Percentiles rank a stretch among this genome's conserved stretches.
Evolutionary conservation across 192 early-diverging fungal genomes (phyloP).

Genomic region (Coemansia sp.): DNA sequence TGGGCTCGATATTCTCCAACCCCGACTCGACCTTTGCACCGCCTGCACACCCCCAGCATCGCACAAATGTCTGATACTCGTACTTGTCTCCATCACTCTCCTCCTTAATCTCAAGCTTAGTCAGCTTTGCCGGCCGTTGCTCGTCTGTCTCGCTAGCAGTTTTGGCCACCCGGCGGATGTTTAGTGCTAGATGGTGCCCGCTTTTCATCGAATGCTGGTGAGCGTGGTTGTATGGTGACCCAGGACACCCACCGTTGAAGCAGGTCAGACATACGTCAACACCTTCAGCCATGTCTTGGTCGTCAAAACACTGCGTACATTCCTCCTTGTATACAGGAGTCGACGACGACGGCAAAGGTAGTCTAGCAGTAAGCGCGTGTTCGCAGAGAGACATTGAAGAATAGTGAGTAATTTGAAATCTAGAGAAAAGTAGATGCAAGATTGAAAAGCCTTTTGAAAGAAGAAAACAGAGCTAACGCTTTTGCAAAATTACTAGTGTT

Average conservation of each 20-base stretch:
- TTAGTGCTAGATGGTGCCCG: slow-evolving; percentile 77
- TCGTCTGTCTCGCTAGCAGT: slow-evolving; percentile 9
- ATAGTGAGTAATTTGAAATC: too few species aligned
- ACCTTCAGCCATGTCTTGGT: slow-evolving; percentile 68
- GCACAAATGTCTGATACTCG: slow-evolving; percentile 70
- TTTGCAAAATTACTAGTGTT: too few species aligned
- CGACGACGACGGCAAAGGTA: slow-evolving; percentile 28
- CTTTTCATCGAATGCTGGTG: slow-evolving; percentile 70
- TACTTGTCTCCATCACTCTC: slow-evolving; percentile 75
- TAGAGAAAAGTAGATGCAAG: too few species aligned
- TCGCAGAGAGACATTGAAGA: slow-evolving; percentile 29
- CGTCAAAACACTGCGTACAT: slow-evolving; percentile 92
- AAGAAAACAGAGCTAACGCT: too few species aligned
- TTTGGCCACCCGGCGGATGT: slow-evolving; percentile 72
- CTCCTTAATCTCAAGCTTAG: slow-evolving; percentile 83
- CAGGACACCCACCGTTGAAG: slow-evolving; percentile 88
- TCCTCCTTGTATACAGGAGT: slow-evolving; percentile 83
- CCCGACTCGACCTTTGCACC: slow-evolving; percentile 59
- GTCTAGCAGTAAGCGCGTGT: slow-evolving; percentile 31
- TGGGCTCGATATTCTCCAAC: slow-evolving; percentile 18
- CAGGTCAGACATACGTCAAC: slow-evolving; percentile 93
- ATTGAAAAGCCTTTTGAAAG: too few species aligned
- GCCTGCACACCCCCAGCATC: slow-evolving; percentile 75
- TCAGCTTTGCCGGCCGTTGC: slow-evolving; percentile 71
- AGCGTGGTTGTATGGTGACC: slow-evolving; percentile 67